Base-by-base conservation (phyloP, 306 rosid genomes). In the Cucumis hystrix region DNA sequence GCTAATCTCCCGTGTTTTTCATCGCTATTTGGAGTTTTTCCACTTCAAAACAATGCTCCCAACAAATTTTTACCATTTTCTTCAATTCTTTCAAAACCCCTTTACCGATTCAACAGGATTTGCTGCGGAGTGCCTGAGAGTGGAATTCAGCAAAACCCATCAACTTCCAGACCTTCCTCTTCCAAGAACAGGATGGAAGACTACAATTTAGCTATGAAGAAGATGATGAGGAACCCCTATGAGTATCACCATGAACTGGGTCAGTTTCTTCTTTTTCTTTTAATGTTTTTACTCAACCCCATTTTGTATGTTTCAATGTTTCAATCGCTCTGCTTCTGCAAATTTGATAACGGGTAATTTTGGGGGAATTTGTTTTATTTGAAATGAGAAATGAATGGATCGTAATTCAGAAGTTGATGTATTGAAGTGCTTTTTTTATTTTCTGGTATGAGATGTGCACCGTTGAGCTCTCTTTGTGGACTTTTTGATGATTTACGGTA, bases 231-330 rank as follows among this genome's bases (percentile, higher is more conserved):
- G 78, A 95, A 83, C 79, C 98, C 98, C 63, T 92, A 87, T 51
- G 98, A 95, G 84, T 95, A 95, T 85, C 97, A 95, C 40, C 98
- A 95, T 66, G 96, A 95, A 85, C 86, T 92, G 63, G 97, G 97
- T 95, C 80, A 77, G 97, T 88, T 77, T 77, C 89, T 41, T 82
- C 64, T 83, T 8, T 33, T 33, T 37, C 68, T 78, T 43, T 41
- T 41, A n/a, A 41, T 67, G 17, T 21, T 41, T 40, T 8, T n/a
- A 43, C 21, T 70, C 75, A 45, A 0, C 12, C 8, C 74, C 17
- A 23, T 23, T 23, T 33, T 59, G 25, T 52, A 49, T 51, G 37
- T 33, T 33, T 41, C 60, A 33, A 33, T 4, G 37, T 33, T 47
- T 21, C 30, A 16, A 49, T 49, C 78, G 73, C 76, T 60, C 57